phyloP scores from a whole-genome alignment of 495 filamentous ascomycete genomes.

The Echria macrotheca region DNA sequence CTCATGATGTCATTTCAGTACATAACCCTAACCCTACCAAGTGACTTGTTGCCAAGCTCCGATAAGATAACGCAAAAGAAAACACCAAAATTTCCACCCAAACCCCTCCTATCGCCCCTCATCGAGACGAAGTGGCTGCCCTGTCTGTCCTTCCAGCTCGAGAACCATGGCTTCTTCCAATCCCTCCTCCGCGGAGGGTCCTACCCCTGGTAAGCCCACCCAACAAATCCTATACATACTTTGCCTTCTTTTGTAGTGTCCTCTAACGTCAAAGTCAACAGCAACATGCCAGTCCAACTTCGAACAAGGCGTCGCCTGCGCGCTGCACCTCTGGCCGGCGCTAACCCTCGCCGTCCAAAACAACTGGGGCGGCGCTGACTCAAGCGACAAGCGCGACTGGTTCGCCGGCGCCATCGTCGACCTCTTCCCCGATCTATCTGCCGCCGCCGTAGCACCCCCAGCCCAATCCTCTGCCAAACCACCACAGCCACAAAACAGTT shows the following conservation, averaged over 20 bases:
- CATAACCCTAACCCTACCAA: background rate
- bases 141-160: too few relatives aligned
- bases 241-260: background rate
- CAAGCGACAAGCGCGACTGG: constrained; percentile 88
- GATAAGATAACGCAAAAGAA: constrained; percentile 8
- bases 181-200: background rate
- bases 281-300: constrained; percentile 67
- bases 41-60: background rate
- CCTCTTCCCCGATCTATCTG: constrained; percentile 60
- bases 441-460: constrained; percentile 25
- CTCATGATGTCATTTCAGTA: too few relatives aligned
- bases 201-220: background rate
- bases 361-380: constrained; percentile 83
- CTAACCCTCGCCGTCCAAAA: constrained; percentile 82
- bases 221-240: background rate
- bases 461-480: constrained; percentile 3
- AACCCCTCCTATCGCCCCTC: constrained; percentile 14
- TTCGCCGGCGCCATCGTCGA: constrained; percentile 86
- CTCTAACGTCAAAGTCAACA: constrained; percentile 30
- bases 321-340: constrained; percentile 76
- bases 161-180: background rate
- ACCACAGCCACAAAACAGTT: background rate
- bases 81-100: constrained; percentile 11
- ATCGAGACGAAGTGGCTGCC: background rate
- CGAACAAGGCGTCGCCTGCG: constrained; percentile 75